Conservation (phyloP, 208 protist species). For the Angomonas deanei region DNA sequence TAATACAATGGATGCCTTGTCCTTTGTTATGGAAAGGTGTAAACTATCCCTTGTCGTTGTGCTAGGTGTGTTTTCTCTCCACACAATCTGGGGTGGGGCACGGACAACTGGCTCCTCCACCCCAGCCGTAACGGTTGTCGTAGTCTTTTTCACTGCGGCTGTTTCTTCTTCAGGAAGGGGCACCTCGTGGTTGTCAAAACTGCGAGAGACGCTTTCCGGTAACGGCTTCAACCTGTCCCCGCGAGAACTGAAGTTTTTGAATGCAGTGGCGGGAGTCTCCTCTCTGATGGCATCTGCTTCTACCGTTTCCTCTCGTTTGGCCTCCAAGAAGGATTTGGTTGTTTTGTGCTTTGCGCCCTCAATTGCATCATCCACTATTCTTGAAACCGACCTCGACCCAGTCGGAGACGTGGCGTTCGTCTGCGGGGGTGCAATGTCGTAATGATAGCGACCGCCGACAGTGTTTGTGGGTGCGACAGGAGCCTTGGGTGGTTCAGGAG, state of each 20-base stretch:
- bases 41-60: background rate
- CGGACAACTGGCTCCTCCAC: background rate
- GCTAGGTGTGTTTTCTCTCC: background rate
- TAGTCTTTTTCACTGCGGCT: no score
- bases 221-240: conserved; percentile 20
- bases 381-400: background rate
- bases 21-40: no score
- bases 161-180: conserved; percentile 16
- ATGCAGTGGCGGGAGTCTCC: background rate
- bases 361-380: conserved; percentile 3
- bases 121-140: no score
- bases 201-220: conserved; percentile 18
- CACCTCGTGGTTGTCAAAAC: conserved; percentile 52
- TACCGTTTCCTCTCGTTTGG: background rate
- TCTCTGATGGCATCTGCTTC: background rate
- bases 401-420: background rate
- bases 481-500: conserved; percentile 9
- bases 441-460: background rate
- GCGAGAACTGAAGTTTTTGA: background rate
- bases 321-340: background rate
- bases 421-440: conserved; percentile 15
- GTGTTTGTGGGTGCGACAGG: background rate
- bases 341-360: background rate
- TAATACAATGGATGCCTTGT: background rate
- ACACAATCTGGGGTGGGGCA: background rate